phyloP scores from a whole-genome alignment of 2,329 filamentous ascomycete species.

The Trichoderma aggressivum region DNA sequence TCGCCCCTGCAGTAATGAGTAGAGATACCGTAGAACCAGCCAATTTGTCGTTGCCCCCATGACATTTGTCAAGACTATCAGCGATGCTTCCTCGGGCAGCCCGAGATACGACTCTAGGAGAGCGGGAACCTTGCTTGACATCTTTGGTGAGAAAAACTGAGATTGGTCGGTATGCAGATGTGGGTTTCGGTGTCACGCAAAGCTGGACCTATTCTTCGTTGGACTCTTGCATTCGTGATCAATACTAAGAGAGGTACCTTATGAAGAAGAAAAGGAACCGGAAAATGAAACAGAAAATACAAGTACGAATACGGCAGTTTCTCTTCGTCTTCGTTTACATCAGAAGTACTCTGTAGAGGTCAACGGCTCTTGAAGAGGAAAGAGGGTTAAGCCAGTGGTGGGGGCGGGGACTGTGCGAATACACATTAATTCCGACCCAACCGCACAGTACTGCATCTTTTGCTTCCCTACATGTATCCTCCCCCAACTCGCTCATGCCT shows the following conservation, averaged over 20 bases:
- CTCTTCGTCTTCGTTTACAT: not conserved
- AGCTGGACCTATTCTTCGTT: not conserved
- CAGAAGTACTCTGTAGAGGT: not conserved
- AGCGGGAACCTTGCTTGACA: slow-evolving; percentile 56
- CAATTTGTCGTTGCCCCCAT: slow-evolving; percentile 63
- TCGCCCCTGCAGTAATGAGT: slow-evolving; percentile 38
- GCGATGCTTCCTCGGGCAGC: slow-evolving; percentile 55
- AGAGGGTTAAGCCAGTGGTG: not conserved
- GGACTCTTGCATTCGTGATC: not conserved
- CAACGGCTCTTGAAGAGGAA: not conserved
- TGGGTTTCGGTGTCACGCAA: not conserved
- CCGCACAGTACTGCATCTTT: not conserved
- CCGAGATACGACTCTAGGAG: slow-evolving; percentile 62
- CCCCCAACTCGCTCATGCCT: not conserved
- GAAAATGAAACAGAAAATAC: not conserved
- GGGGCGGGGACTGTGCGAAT: slow-evolving; percentile 21
- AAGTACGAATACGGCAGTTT: not conserved
- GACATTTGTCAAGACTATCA: slow-evolving; percentile 66
- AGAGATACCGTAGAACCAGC: slow-evolving; percentile 58
- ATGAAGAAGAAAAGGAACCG: not conserved
- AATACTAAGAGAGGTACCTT: not conserved
- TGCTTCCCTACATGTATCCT: not conserved
- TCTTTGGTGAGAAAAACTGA: slow-evolving; percentile 21
- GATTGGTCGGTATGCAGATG: not conserved
- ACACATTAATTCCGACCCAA: not conserved